These are phyloP conservation scores for Amniculicola lignicola DNA, from an alignment of 495 filamentous ascomycete genomes.

Conservation along the genomic window DNA sequence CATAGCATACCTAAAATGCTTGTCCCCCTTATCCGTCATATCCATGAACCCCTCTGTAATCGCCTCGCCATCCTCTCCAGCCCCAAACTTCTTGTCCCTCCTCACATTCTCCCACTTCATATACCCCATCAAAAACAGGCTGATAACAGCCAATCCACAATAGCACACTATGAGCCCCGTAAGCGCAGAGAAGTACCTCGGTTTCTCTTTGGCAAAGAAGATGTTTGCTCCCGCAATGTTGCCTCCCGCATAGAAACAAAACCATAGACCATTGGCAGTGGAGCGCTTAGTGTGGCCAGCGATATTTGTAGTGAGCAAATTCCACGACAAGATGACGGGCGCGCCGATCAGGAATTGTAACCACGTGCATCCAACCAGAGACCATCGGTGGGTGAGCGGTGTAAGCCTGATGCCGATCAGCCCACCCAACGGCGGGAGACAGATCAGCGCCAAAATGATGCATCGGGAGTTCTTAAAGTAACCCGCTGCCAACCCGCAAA, in stretches of 20 bases:
- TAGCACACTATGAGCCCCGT: conserved; percentile 63
- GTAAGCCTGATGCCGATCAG: conserved; percentile 48
- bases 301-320: conserved; percentile 57
- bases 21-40: conserved; percentile 59
- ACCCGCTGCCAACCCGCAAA: conserved; percentile 30
- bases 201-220: conserved; percentile 56
- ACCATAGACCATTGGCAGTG: conserved; percentile 57
- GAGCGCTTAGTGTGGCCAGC: conserved; percentile 64
- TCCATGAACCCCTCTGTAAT: conserved; percentile 51
- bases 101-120: conserved; percentile 52
- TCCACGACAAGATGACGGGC: conserved; percentile 43
- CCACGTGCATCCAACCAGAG: conserved; percentile 55
- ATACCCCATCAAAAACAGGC: conserved; percentile 41
- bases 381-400: conserved; percentile 47
- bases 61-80: conserved; percentile 51
- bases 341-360: conserved; percentile 60
- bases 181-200: conserved; percentile 57
- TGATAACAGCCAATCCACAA: conserved; percentile 51
- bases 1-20: conserved; percentile 46
- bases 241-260: conserved; percentile 44
- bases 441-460: conserved; percentile 37
- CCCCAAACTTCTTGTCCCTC: conserved; percentile 52
- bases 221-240: conserved; percentile 52
- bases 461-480: conserved; percentile 38
- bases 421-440: conserved; percentile 47